Percentiles rank a stretch among this genome's conserved stretches.
Evolutionary conservation across 2,329 filamentous ascomycete species (phyloP).

Genomic region (Epichloe amarillans): DNA sequence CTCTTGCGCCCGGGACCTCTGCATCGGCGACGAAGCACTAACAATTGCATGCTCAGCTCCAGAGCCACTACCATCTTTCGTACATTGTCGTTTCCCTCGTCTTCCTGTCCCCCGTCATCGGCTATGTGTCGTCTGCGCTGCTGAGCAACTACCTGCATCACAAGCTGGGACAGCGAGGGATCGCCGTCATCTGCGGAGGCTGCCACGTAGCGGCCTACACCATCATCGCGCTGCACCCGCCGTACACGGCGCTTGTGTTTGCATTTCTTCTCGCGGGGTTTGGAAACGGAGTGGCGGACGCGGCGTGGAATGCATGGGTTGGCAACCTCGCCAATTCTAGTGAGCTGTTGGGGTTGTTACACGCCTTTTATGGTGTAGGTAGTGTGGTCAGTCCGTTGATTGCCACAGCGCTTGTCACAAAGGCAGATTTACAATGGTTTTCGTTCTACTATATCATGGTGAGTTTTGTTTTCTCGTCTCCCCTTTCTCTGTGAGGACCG

Average conservation of each 20-base stretch:
- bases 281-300: conserved; percentile 50
- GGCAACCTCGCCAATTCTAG: conserved; percentile 58
- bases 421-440: conserved; percentile 49
- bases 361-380: conserved; percentile 52
- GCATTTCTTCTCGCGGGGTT: conserved; percentile 51
- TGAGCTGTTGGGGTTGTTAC: conserved; percentile 51
- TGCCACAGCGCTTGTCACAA: conserved; percentile 57
- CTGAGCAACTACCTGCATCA: conserved; percentile 48
- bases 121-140: conserved; percentile 48
- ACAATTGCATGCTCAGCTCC: conserved; percentile 27
- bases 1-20: too few relatives aligned
- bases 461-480: conserved; percentile 10
- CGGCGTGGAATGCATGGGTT: conserved; percentile 35
- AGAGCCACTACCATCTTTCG: conserved; percentile 44
- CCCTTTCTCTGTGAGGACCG: too few relatives aligned
- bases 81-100: conserved; percentile 50
- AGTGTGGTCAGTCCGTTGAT: conserved; percentile 57
- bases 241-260: conserved; percentile 49
- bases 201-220: conserved; percentile 50
- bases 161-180: conserved; percentile 49
- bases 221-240: conserved; percentile 47
- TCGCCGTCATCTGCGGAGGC: conserved; percentile 47
- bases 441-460: conserved; percentile 67
- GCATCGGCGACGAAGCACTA: not conserved
- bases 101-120: conserved; percentile 50